Evolutionary conservation across 2,329 filamentous ascomycete species (phyloP), one percentile per base, ranked within the genome.

Genomic region (Nannizziopsis barbatae): DNA sequence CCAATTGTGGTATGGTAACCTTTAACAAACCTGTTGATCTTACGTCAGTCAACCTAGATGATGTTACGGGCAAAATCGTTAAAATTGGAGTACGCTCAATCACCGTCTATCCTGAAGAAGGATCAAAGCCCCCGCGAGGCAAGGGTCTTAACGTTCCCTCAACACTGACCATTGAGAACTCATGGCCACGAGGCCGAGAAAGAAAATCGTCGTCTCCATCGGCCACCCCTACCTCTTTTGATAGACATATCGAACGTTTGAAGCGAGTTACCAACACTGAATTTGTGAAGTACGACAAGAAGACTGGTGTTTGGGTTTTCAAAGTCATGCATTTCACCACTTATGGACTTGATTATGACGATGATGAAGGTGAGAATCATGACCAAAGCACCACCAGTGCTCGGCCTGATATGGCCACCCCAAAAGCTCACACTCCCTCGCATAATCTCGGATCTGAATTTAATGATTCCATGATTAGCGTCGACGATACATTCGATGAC

Each of bases 241-340:
- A 82, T 33, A 94, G 88, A 67, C 92, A 98, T 65, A 69, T 95
- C 49, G 79, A 83, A 52, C 83, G 86, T 47, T 77, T 98, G 18
- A 84, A 81, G 72, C 79, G 77, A 50, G 87, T 95, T 33, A 71
- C 72, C 7, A 83, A 86, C 62, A 96, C 92, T 0, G 79, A 80
- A 3, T 96, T 95, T 58, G 74, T 89, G 57, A 75, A 75, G 58
- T 98, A 95, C 65, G 77, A 93, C 54, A 72, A 75, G 50, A 75
- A 86, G 1, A 88, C 81, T 45, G 92, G 90, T 45, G 77, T 85
- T 41, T 98, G 93, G 93, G 78, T 79, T 11, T 98, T 98, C 70
- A 80, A 74, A 8, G 92, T 98, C n/a, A 81, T 90, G 60, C 92
- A 98, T 65, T 98, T 93, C 65, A 96, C 90, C 1, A 95, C 88